These are phyloP conservation scores for Penicillium olsonii DNA, from an alignment of 2,329 filamentous ascomycete species.

Conservation along the genomic window DNA sequence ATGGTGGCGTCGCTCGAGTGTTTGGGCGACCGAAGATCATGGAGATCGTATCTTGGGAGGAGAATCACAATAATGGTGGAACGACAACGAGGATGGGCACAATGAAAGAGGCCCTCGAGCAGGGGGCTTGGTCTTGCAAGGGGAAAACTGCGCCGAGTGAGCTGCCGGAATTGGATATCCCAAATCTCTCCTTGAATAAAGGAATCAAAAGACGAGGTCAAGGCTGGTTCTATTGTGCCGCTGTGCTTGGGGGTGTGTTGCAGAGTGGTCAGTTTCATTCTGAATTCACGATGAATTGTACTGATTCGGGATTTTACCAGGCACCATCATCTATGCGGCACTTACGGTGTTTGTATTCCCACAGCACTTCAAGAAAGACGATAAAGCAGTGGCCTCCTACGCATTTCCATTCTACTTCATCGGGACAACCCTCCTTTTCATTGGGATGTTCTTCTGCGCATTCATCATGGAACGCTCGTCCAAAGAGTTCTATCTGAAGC, in stretches of 20 bases:
- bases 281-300: not conserved
- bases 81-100: conserved; percentile 25
- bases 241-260: conserved; percentile 27
- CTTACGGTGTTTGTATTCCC: conserved; percentile 34
- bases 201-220: conserved; percentile 31
- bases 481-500: conserved; percentile 25
- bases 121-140: conserved; percentile 25
- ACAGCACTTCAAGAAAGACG: conserved; percentile 28
- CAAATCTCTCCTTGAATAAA: conserved; percentile 40
- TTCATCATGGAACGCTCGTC: conserved; percentile 38
- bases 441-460: conserved; percentile 39
- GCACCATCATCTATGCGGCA: conserved; percentile 29
- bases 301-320: conserved; percentile 7
- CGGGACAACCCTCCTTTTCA: conserved; percentile 34
- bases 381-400: conserved; percentile 26
- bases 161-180: conserved; percentile 31
- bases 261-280: conserved; percentile 28
- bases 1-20: conserved; percentile 40
- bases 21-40: conserved; percentile 37
- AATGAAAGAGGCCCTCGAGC: conserved; percentile 27
- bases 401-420: conserved; percentile 37
- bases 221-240: conserved; percentile 34
- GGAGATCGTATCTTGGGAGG: conserved; percentile 46
- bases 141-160: conserved; percentile 7
- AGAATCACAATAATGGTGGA: conserved; percentile 36